Base-by-base conservation (phyloP, 768 basidiomycete genomes). In the Suillus decipiens region DNA sequence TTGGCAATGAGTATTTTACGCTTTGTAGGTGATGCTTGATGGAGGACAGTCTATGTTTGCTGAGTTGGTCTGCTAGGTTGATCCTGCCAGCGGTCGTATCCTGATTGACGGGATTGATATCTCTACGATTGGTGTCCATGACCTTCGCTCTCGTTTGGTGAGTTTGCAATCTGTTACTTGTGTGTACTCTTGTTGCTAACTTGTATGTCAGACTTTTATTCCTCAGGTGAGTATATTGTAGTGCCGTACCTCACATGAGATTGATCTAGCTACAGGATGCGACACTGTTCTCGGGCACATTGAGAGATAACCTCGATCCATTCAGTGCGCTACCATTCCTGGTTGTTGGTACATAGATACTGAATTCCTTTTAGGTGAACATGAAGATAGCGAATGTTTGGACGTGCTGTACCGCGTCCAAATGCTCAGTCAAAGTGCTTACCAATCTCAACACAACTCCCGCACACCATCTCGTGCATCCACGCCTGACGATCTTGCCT, bases 81-180 rank as follows among this genome's bases (percentile, higher is more conserved):
- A 96, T 70, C 93, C 95, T 1, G 77, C 81, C 3, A 78, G 77
- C 17, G 95, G 95, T 0, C 82, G 81, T 28, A 94, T 97, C 58
- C 36, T 91, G 53, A 87, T 96, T 22, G 95, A 95, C 65, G 95
- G 93, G 5, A 88, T 96, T 63, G 94, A 96, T 70, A 93, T 95
- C 59, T 88, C 89, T 1, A 88, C 79, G 4, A 95, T 97, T 61
- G 93, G 94, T 14, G 76, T 95, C 19, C 86, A 93, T 69, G 94
- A 95, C 71, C 71, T 96, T 65, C 82, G 91, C n/a, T 89, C 89
- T 1, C 84, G 88, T 65, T 67, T 91, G 74, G 89, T 89, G 70
- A 71, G 86, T 76, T 3, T 59, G n/a, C 11, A 15, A 57, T 22
- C 59, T 61, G 34, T 53, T 53, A 42, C 15, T 19, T 61, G 37